A percentile compares a stretch with the other conserved stretches of the same genome.
These are phyloP conservation scores for Nemania abortiva DNA, from an alignment of 2,329 filamentous ascomycete genomes.

Conservation along the genomic window DNA sequence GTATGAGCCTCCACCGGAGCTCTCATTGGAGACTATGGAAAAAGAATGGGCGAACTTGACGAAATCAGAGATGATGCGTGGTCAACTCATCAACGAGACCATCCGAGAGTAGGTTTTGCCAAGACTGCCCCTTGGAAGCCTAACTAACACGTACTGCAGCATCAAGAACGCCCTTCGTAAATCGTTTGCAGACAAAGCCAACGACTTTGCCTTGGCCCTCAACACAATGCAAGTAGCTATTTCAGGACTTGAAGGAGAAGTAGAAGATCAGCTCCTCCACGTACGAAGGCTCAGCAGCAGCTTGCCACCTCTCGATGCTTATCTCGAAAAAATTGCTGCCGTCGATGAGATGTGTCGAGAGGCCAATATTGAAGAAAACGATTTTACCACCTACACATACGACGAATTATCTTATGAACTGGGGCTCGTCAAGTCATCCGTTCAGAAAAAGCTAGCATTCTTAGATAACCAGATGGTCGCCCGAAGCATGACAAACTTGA, in stretches of 20 bases:
- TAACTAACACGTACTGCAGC: conserved; percentile 56
- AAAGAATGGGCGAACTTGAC: conserved; percentile 83
- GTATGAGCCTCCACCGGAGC: conserved; percentile 87
- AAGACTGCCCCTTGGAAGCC: no score
- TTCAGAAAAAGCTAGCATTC: conserved; percentile 96
- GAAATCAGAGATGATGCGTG: conserved; percentile 85
- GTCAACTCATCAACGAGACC: conserved; percentile 96
- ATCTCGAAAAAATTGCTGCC: conserved; percentile 85
- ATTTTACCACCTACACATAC: conserved; percentile 99
- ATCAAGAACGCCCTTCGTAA: conserved; percentile 96
- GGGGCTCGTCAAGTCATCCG: conserved; percentile 88
- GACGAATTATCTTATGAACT: conserved; percentile 96
- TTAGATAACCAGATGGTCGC: conserved; percentile 99
- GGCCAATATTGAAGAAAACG: conserved; percentile 99
- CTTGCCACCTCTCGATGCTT: conserved; percentile 88
- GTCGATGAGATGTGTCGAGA: conserved; percentile 92
- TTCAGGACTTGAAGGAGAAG: conserved; percentile 95
- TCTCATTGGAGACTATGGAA: conserved; percentile 86
- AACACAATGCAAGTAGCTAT: conserved; percentile 96
- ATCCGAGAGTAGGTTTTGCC: conserved; percentile 80
- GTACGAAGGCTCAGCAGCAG: conserved; percentile 87
- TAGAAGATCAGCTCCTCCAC: conserved; percentile 92
- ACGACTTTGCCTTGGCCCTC: conserved; percentile 94
- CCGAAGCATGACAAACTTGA: conserved; percentile 98
- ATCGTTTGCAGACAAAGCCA: conserved; percentile 97